A percentile compares a stretch with the other conserved stretches of the same genome.
Conservation (phyloP, 352 stramenopile genomes). For the Phytophthora pisi region DNA sequence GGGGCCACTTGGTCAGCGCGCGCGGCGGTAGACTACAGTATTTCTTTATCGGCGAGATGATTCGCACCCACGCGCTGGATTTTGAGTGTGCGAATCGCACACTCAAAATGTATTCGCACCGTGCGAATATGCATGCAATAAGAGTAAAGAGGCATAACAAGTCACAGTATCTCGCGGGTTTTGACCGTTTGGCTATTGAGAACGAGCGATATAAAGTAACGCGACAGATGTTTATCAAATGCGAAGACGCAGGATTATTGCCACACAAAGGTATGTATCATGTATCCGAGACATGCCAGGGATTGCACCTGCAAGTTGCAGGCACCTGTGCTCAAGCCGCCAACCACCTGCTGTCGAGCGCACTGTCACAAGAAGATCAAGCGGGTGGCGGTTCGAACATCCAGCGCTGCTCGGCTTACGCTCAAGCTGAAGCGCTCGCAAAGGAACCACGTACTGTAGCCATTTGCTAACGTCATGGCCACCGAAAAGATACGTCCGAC, state of each 20-base stretch:
- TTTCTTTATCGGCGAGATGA: constrained; percentile 9
- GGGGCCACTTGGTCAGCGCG: neutral
- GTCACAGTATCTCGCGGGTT: neutral
- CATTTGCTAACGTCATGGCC: neutral
- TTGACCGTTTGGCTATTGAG: too few relatives aligned
- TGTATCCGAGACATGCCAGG: neutral
- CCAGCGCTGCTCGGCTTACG: neutral
- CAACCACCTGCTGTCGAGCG: neutral
- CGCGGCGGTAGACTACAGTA: neutral
- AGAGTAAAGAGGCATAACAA: neutral
- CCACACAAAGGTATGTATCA: neutral
- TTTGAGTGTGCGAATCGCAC: neutral
- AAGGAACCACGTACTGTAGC: neutral
- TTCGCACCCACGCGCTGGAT: constrained; percentile 26
- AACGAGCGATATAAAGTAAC: neutral
- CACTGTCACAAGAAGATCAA: constrained; percentile 18
- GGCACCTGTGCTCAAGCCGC: neutral
- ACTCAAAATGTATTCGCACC: too few relatives aligned
- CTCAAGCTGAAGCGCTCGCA: neutral
- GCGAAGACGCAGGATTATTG: neutral
- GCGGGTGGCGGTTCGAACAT: neutral
- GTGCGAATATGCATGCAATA: too few relatives aligned
- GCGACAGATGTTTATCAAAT: neutral
- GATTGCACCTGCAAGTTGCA: neutral
- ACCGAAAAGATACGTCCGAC: neutral